A percentile compares a stretch with the other conserved stretches of the same genome.
phyloP scores from a whole-genome alignment of 2,329 filamentous ascomycete genomes.

The Aspergillus bombycis region DNA sequence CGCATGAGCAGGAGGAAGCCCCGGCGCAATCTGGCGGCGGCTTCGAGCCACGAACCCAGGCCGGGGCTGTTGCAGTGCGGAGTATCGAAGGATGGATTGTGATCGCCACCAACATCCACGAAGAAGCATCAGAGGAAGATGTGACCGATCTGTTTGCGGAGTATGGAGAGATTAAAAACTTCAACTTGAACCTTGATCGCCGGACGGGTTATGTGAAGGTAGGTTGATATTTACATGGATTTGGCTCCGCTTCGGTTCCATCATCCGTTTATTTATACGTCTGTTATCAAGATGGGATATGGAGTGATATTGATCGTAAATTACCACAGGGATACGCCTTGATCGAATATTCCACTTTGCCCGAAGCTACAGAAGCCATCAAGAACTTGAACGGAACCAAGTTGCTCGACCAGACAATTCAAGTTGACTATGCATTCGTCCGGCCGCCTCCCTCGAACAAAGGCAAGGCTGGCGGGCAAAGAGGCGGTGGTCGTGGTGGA shows the following conservation, averaged over 20 bases:
- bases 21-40: constrained; percentile 33
- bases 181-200: constrained; percentile 67
- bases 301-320: neutral
- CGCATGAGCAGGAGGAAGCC: constrained; percentile 33
- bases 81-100: constrained; percentile 72
- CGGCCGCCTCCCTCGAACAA: constrained; percentile 57
- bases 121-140: constrained; percentile 70
- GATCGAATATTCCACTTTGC: constrained; percentile 67
- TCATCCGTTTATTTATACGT: neutral
- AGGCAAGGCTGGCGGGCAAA: constrained; percentile 44
- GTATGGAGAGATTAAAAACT: constrained; percentile 68
- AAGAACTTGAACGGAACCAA: constrained; percentile 63
- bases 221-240: constrained; percentile 18
- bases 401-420: constrained; percentile 67
- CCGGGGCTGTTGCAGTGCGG: constrained; percentile 60
- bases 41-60: constrained; percentile 47
- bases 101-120: constrained; percentile 69
- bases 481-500: constrained; percentile 43
- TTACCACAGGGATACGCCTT: constrained; percentile 63
- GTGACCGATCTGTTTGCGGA: constrained; percentile 68
- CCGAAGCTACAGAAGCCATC: constrained; percentile 66
- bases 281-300: neutral
- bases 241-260: neutral
- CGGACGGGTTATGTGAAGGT: constrained; percentile 71
- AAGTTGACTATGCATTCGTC: constrained; percentile 68